Evolutionary conservation across 441 rosid genomes (phyloP).

Genomic region (Flueggea neowawraea): DNA sequence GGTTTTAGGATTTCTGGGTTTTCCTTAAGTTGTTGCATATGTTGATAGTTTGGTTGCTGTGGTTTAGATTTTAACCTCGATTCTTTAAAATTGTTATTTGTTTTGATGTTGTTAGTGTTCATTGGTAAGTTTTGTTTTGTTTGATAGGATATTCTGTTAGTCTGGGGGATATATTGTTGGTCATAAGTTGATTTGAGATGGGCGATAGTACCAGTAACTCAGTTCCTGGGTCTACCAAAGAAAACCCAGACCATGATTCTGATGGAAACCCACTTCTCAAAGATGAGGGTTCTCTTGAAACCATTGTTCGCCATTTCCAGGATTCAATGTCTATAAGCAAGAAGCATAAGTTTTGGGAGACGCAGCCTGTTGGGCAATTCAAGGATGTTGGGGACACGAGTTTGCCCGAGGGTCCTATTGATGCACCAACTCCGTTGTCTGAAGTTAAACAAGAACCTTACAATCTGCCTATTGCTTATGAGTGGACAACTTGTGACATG

Average conservation of each 20-base stretch:
- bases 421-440: conserved; percentile 53
- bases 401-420: conserved; percentile 72
- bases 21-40: no score
- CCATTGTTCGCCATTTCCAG: conserved; percentile 54
- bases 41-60: no score
- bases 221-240: conserved; percentile 49
- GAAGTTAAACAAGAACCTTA: conserved; percentile 90
- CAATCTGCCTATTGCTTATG: conserved; percentile 71
- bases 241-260: conserved; percentile 44
- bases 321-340: conserved; percentile 47
- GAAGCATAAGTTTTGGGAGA: conserved; percentile 94
- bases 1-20: no score
- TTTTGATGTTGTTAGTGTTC: no score
- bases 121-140: no score
- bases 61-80: no score
- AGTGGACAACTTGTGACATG: conserved; percentile 89
- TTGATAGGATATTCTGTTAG: no score
- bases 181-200: conserved; percentile 24
- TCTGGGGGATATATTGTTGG: no score
- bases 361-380: conserved; percentile 89
- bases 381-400: conserved; percentile 54
- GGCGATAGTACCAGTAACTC: conserved; percentile 47
- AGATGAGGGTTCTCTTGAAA: conserved; percentile 59
- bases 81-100: no score
- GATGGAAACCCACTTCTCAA: conserved; percentile 24